A percentile compares a stretch with the other conserved stretches of the same genome.
phyloP scores from a whole-genome alignment of 73 alveolate species.

The Strombidium stylifer region DNA sequence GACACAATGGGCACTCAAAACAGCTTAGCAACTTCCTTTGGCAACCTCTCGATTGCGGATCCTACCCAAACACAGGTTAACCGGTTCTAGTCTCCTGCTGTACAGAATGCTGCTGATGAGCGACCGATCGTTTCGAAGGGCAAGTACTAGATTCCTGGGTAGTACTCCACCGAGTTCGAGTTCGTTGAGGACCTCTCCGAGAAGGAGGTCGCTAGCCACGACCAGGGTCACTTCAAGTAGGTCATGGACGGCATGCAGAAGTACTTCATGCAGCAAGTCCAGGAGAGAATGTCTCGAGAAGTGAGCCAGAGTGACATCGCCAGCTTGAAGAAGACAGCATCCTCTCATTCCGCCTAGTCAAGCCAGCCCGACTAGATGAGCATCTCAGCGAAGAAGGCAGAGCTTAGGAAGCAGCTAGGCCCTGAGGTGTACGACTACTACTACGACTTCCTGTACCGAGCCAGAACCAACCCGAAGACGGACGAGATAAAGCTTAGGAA shows the following conservation, averaged over 20 bases:
- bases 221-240: slow-evolving; percentile 11
- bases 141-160: slow-evolving; percentile 17
- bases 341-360: neutral
- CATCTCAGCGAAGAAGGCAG: neutral
- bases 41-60: slow-evolving; percentile 1
- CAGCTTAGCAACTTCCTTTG: slow-evolving; percentile 21
- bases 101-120: neutral
- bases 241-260: slow-evolving; percentile 22
- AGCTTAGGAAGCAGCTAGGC: slow-evolving; percentile 17
- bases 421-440: slow-evolving; percentile 1
- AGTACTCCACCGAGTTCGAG: slow-evolving; percentile 9
- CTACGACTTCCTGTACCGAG: slow-evolving; percentile 20
- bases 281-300: neutral
- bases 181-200: slow-evolving; percentile 36
- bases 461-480: slow-evolving; percentile 24
- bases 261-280: slow-evolving; percentile 1
- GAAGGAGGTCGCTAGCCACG: slow-evolving; percentile 14
- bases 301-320: neutral
- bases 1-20: too few relatives aligned
- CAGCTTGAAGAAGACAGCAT: neutral
- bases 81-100: slow-evolving; percentile 2
- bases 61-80: slow-evolving; percentile 16
- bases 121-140: slow-evolving; percentile 6
- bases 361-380: neutral
- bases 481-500: slow-evolving; percentile 9